phyloP scores from a whole-genome alignment of 2,329 filamentous ascomycete genomes.

The Teratosphaeria viscida region DNA sequence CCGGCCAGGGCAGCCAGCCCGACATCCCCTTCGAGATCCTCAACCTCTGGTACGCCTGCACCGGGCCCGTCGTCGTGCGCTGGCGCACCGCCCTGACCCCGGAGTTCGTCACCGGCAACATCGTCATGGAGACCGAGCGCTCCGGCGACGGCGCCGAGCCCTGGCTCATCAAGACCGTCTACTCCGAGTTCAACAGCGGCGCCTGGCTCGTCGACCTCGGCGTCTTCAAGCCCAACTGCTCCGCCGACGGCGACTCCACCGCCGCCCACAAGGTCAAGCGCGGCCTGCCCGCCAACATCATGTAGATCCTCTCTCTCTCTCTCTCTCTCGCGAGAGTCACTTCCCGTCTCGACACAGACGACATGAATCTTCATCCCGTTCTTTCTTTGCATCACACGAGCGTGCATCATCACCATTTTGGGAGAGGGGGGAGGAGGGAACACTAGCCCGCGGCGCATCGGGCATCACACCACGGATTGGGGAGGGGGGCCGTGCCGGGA shows the following conservation, averaged over 20 bases:
- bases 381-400: neutral
- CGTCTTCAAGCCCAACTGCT: slow-evolving; percentile 10
- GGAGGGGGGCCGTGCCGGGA: neutral
- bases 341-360: too few species aligned
- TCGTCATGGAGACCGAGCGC: slow-evolving; percentile 16
- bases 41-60: slow-evolving; percentile 24
- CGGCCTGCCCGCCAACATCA: slow-evolving; percentile 3
- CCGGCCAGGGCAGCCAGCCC: slow-evolving; percentile 20
- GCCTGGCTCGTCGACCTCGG: slow-evolving; percentile 14
- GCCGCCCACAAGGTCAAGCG: slow-evolving; percentile 1
- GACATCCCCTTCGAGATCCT: slow-evolving; percentile 23
- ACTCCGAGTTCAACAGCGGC: slow-evolving; percentile 19
- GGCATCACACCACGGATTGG: neutral
- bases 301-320: neutral
- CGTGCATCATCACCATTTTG: neutral
- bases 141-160: slow-evolving; percentile 10
- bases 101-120: slow-evolving; percentile 18
- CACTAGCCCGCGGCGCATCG: neutral
- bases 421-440: too few species aligned
- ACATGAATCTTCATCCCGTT: neutral
- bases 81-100: slow-evolving; percentile 16
- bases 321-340: neutral
- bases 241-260: slow-evolving; percentile 2
- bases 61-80: slow-evolving; percentile 20
- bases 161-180: slow-evolving; percentile 21